Evolutionary conservation across 1,284 basidiomycete species (phyloP).

Genomic region (Paramarasmius palmivorus): DNA sequence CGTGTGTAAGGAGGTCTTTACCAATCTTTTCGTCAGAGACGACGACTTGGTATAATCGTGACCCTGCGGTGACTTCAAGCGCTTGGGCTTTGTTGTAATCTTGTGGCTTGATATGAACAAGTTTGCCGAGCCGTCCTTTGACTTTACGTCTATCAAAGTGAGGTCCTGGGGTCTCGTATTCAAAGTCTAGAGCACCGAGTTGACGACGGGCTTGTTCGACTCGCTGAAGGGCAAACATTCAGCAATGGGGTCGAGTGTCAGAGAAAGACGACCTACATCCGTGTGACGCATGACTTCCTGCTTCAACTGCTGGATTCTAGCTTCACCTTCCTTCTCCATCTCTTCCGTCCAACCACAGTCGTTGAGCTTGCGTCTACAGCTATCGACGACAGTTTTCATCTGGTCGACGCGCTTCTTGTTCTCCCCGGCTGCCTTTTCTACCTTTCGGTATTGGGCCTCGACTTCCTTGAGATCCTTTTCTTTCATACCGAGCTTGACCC

Average conservation of each 20-base stretch:
- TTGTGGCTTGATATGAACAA: constrained; percentile 73
- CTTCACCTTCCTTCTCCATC: constrained; percentile 70
- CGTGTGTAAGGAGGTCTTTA: constrained; percentile 82
- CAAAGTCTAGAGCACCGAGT: constrained; percentile 80
- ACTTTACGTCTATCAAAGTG: constrained; percentile 88
- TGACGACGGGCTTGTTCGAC: constrained; percentile 73
- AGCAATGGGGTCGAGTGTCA: constrained; percentile 3
- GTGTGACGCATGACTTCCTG: constrained; percentile 58
- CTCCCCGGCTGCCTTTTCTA: constrained; percentile 82
- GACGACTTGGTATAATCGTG: constrained; percentile 92
- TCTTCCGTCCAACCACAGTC: constrained; percentile 81
- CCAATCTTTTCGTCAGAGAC: constrained; percentile 91
- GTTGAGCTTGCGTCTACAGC: constrained; percentile 52
- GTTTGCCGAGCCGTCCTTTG: constrained; percentile 90
- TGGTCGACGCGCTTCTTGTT: constrained; percentile 70
- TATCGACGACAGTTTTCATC: constrained; percentile 64
- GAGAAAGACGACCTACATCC: constrained; percentile 53
- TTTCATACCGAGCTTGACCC: constrained; percentile 76
- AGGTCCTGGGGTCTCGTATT: constrained; percentile 77
- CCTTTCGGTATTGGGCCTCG: constrained; percentile 81
- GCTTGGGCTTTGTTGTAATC: constrained; percentile 86
- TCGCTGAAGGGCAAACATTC: constrained; percentile 42
- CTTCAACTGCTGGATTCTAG: constrained; percentile 57
- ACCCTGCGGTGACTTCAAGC: constrained; percentile 91
- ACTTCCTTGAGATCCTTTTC: constrained; percentile 82